Evolutionary conservation across 495 filamentous ascomycete genomes (phyloP).

Genomic region (Tetracladium setigerum): DNA sequence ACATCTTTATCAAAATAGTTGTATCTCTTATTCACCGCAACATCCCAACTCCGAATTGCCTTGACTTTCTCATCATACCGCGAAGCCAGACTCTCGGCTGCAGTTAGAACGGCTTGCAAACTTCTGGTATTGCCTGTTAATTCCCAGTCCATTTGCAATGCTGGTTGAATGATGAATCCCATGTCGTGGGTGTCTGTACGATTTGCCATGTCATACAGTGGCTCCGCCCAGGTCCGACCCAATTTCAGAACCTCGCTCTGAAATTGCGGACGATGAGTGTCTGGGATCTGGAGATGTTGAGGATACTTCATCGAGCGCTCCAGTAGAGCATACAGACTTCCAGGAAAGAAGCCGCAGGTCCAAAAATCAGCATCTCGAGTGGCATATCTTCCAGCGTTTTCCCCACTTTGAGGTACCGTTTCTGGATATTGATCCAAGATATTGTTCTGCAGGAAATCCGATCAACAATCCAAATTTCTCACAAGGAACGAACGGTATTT

Average conservation of each 20-base stretch:
- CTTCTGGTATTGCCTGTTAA: constrained; percentile 27
- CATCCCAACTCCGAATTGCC: constrained; percentile 33
- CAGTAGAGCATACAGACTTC: constrained; percentile 24
- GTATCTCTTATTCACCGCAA: constrained; percentile 25
- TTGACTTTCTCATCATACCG: constrained; percentile 27
- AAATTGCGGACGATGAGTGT: neutral
- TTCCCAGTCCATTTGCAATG: constrained; percentile 30
- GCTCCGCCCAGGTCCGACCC: constrained; percentile 29
- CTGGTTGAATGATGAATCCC: constrained; percentile 37
- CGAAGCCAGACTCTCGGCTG: constrained; percentile 29
- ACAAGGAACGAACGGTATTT: too few relatives aligned
- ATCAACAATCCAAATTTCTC: too few relatives aligned
- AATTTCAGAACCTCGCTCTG: constrained; percentile 25
- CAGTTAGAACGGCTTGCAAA: constrained; percentile 25
- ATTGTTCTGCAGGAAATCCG: too few relatives aligned
- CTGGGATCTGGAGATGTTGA: constrained; percentile 1
- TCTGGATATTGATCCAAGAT: constrained; percentile 23
- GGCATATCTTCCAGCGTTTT: constrained; percentile 21
- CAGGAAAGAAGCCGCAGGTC: constrained; percentile 39
- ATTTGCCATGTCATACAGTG: constrained; percentile 27
- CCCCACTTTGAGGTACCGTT: constrained; percentile 21
- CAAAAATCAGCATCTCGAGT: constrained; percentile 32
- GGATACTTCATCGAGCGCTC: constrained; percentile 28
- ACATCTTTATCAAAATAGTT: constrained; percentile 12
- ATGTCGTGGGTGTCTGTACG: constrained; percentile 35